phyloP scores from a whole-genome alignment of 495 filamentous ascomycete genomes.

The Hypoxylon cercidicola region DNA sequence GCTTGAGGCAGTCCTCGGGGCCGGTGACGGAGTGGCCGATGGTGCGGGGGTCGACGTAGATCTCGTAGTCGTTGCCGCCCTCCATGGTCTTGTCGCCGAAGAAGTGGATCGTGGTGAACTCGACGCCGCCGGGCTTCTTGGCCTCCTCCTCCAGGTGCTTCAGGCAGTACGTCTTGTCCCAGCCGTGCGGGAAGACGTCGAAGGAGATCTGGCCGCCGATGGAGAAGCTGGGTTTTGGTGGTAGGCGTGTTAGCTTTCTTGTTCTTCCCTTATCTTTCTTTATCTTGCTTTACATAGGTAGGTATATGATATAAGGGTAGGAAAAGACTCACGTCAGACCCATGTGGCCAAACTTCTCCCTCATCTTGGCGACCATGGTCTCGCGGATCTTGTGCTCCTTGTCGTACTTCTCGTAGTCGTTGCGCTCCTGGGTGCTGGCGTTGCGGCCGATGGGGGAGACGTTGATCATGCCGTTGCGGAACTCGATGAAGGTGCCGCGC shows the following conservation, averaged over 20 bases:
- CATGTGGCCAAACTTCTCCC: constrained; percentile 81
- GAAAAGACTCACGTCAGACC: constrained; percentile 76
- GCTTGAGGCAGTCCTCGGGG: constrained; percentile 81
- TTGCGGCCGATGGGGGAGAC: constrained; percentile 92
- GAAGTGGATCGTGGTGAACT: constrained; percentile 93
- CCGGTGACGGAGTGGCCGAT: constrained; percentile 83
- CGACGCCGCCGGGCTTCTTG: constrained; percentile 69
- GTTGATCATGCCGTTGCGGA: constrained; percentile 97
- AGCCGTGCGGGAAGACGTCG: constrained; percentile 95
- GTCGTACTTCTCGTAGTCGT: constrained; percentile 83
- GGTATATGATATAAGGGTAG: background rate
- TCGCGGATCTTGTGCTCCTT: constrained; percentile 75
- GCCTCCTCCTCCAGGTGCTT: constrained; percentile 86
- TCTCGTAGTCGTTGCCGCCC: constrained; percentile 96
- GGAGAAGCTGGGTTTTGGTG: constrained; percentile 69
- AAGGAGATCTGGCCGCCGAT: constrained; percentile 98
- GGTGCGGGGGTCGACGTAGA: constrained; percentile 81
- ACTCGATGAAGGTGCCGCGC: constrained; percentile 96
- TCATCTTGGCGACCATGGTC: constrained; percentile 76
- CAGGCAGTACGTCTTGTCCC: constrained; percentile 99
- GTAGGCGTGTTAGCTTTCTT: background rate
- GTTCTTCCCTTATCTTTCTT: constrained; percentile 9
- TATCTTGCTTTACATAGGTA: background rate
- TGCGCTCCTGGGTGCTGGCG: constrained; percentile 79
- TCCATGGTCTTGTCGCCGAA: constrained; percentile 93